Base-by-base conservation (phyloP, 768 basidiomycete species). In the Boletus bicolor region DNA sequence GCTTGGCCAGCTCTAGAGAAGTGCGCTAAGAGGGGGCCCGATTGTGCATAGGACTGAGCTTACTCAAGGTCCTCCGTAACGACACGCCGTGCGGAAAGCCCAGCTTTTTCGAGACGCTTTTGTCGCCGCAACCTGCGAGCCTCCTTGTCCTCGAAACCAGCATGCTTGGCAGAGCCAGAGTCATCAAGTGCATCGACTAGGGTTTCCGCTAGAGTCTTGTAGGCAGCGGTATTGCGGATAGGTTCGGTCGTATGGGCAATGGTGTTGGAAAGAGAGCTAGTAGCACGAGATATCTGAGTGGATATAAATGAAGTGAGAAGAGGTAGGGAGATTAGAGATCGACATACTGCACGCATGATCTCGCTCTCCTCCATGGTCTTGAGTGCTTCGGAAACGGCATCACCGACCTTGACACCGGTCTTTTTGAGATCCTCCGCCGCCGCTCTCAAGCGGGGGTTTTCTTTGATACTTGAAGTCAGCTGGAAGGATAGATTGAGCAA, bases 121-220 rank as follows among this genome's bases (percentile, higher is more conserved):
- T 94, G 88, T 54, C 97, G 75, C 56, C 93, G 81, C 55, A 82
- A 73, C 64, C 97, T 78, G 48, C 97, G 83, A 19, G 85, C 89
- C 68, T 98, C 97, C 68, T 89, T 93, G 69, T 97, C 95, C 70
- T 96, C 93, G 60, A 94, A 98, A 0, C 97, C 97, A 47, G 92
- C 95, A 72, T 96, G 92, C 62, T 93, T 93, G 4, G 93, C 89
- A 60, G 87, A 92, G 5, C 90, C 91, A 54, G 89, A 91, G 71
- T 98, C 95, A 58, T 98, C 94, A 39, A 99, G 79, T 3, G 94
- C 92, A 59, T 99, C 97, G 5, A 93, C 76, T 14, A 99, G 75
- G 2, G 91, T 91, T 44, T 96, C 93, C 0, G 93, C 84, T 7
- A 98, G 76, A 1, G 87, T 78, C 76, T 97, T 97, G 77, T 99